Evolutionary conservation across 208 protist species (phyloP), one percentile per base, ranked within the genome.

Genomic region (Sergeia podlipaevii): DNA sequence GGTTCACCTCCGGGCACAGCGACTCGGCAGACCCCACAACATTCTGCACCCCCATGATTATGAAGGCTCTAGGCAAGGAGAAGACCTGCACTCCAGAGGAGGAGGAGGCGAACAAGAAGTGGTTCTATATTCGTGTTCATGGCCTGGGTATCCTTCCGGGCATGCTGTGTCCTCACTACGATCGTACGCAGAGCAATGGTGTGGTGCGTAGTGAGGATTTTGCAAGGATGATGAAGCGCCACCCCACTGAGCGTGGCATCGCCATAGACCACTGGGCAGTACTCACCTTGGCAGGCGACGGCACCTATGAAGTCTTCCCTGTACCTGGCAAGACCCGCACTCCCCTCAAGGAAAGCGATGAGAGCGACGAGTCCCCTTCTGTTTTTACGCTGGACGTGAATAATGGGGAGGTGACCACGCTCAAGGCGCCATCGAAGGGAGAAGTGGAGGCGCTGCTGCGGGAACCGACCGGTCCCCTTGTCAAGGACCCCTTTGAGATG

Each of bases 1-100:
- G 85, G 85, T 97, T 95, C 55, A 86, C 85, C 10, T 65, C 70
- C 0, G 86, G 85, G 0, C 91, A 97, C 73, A 93, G 85, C 56
- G 91, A 97, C 73, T 93, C 84, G 0, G 87, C 85, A 10, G 77
- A 97, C 61, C 88, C 91, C 10, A 33, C 67, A 0, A 90, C 83
- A 21, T 95, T 85, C 54, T 63, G 77, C 2, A 56, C 76, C 52
- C 37, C 83, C 3, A 80, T 77, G 52, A 44, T 89, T 29, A 48
- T 58, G 7, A 6, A 18, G 46, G 67, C 43, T 17, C 32, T 61
- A 36, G 47, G 45, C 20, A 65, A 60, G 55, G 44, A 43, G 11
- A 51, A 60, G 55, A 59, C 50, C 43, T 47, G 45, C 0, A 43
- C 51, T 13, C 26, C 57, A 10, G 64, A 37, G 30, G 39, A 38